Conservation (phyloP, 1,139 yeast species). For the Geotrichum aggregatum region DNA sequence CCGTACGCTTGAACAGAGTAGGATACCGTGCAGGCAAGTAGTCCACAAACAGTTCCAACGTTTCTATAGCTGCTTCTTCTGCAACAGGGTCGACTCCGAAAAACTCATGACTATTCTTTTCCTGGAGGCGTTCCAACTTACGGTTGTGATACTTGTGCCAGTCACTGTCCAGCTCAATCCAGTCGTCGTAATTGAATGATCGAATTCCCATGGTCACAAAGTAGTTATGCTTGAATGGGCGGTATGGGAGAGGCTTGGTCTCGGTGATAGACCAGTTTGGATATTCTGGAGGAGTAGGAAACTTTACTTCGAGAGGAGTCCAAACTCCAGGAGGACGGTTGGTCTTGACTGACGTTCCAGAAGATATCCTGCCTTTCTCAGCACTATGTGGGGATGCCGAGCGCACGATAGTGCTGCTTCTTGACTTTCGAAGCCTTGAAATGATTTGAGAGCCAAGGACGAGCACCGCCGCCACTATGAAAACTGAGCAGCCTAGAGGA, state of each 20-base stretch:
- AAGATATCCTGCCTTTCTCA: conserved; percentile 1
- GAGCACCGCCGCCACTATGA: neutral
- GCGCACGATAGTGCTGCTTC: neutral
- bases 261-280: conserved; percentile 49
- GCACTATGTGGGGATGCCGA: conserved; percentile 3
- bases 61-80: conserved; percentile 53
- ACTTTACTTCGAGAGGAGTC: conserved; percentile 50
- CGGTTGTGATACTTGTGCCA: conserved; percentile 54
- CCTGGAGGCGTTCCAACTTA: conserved; percentile 47
- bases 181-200: conserved; percentile 49
- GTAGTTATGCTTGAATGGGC: conserved; percentile 60
- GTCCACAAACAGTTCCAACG: conserved; percentile 49
- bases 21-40: conserved; percentile 61
- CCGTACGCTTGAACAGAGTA: conserved; percentile 41
- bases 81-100: conserved; percentile 54
- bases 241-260: conserved; percentile 56
- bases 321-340: conserved; percentile 44
- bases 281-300: conserved; percentile 50
- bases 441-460: conserved; percentile 6
- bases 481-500: conserved; percentile 3
- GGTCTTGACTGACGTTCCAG: neutral
- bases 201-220: conserved; percentile 32
- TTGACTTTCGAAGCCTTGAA: neutral
- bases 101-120: conserved; percentile 46
- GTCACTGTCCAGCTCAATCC: conserved; percentile 66